phyloP scores from a whole-genome alignment of 257 asterid genomes.

The Plectranthus barbatus region DNA sequence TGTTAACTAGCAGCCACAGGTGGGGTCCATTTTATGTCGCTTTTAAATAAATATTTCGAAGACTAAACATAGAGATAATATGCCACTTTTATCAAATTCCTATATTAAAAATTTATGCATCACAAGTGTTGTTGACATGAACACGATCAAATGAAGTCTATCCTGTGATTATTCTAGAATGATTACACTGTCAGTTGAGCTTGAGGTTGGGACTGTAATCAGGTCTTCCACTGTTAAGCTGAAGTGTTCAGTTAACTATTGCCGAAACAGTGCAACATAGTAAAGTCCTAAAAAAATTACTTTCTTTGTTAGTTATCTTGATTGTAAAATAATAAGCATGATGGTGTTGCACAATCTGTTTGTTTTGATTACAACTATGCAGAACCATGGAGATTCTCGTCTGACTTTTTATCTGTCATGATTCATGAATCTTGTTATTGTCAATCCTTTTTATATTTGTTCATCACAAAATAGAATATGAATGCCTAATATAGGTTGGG shows the following conservation, averaged over 20 bases:
- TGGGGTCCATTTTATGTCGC: conserved; percentile 5
- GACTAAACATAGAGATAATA: neutral
- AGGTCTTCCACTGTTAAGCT: no score
- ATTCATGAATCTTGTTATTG: neutral
- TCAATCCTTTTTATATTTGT: neutral
- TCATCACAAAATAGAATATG: conserved; percentile 7
- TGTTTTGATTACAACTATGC: neutral
- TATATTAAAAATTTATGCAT: neutral
- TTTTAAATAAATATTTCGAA: neutral
- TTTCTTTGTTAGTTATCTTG: neutral
- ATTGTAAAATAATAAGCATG: neutral
- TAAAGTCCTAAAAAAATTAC: neutral
- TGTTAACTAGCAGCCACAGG: conserved; percentile 97
- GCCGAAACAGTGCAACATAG: no score
- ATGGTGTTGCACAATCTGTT: neutral
- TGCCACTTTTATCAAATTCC: neutral
- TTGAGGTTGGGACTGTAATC: no score
- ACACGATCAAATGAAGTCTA: neutral
- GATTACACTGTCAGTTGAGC: no score
- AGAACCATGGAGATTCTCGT: neutral
- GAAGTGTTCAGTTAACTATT: no score
- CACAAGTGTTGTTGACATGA: neutral
- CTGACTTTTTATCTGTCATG: neutral
- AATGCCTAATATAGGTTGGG: conserved; percentile 14
- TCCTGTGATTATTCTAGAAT: neutral